These are phyloP conservation scores for Cutaneotrichosporon cutaneum DNA, from an alignment of 1,284 basidiomycete species.

Conservation along the genomic window DNA sequence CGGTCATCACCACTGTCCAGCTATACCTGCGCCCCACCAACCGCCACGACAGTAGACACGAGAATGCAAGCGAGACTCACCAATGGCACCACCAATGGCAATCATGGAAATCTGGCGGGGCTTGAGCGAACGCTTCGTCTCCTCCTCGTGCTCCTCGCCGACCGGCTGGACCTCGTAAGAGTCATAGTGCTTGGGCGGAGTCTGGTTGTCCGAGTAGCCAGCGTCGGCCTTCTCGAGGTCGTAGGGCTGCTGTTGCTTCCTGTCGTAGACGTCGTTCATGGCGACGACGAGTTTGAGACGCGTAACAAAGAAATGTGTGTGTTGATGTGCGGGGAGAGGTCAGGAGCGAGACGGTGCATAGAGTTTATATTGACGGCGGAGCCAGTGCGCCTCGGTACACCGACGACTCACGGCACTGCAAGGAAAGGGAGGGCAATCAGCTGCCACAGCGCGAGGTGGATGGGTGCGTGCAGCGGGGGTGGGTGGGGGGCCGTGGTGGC, in stretches of 20 bases:
- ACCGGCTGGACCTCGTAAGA: background rate
- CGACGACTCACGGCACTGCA: background rate
- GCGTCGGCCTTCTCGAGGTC: conserved; percentile 11
- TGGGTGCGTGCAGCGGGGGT: background rate
- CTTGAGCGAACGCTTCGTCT: conserved; percentile 41
- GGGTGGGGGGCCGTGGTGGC: background rate
- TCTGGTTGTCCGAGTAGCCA: background rate
- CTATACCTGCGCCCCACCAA: background rate
- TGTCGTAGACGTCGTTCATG: conserved; percentile 1
- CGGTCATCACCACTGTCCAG: background rate
- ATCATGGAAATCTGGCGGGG: conserved; percentile 50
- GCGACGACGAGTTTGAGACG: background rate
- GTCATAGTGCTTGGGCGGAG: background rate
- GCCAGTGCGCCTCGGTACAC: too few species aligned
- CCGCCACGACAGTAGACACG: too few species aligned
- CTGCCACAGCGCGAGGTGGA: too few species aligned
- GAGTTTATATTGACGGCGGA: background rate
- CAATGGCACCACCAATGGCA: conserved; percentile 56
- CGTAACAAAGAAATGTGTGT: background rate
- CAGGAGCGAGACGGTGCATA: background rate
- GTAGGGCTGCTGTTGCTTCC: conserved; percentile 7
- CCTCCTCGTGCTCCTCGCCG: conserved; percentile 7
- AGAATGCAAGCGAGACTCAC: conserved; percentile 24
- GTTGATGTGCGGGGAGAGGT: background rate
- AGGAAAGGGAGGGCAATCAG: background rate